These are phyloP conservation scores for Westerdykella sp. DNA, from an alignment of 2,329 filamentous ascomycete species.

Conservation along the genomic window DNA sequence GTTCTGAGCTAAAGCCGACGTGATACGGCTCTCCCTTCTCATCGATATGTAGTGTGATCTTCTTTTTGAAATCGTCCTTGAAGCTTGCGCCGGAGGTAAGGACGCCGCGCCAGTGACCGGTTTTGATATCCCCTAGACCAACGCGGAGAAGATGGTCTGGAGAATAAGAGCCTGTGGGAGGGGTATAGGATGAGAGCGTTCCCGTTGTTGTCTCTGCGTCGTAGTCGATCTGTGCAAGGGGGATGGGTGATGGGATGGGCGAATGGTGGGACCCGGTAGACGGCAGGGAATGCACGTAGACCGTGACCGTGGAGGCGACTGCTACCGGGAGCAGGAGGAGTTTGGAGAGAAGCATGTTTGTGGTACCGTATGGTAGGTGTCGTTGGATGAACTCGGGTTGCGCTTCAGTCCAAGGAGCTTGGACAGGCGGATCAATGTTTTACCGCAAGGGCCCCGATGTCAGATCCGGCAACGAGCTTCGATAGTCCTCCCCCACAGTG, in stretches of 20 bases:
- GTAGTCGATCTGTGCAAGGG: constrained; percentile 42
- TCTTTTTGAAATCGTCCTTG: constrained; percentile 38
- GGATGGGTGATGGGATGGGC: constrained; percentile 31
- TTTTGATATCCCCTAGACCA: constrained; percentile 38
- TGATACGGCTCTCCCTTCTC: constrained; percentile 41
- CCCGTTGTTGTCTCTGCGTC: constrained; percentile 33
- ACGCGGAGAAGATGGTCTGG: constrained; percentile 39
- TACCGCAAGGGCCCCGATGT: neutral
- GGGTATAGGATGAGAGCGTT: constrained; percentile 31
- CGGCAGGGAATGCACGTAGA: constrained; percentile 66
- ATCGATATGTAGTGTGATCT: constrained; percentile 40
- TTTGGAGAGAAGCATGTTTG: constrained; percentile 34
- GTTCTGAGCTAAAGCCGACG: constrained; percentile 39
- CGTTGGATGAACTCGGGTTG: too few species aligned
- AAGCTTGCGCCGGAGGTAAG: constrained; percentile 42
- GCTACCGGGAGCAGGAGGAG: constrained; percentile 35
- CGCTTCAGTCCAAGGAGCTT: neutral
- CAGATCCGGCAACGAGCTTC: too few species aligned
- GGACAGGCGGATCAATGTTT: neutral
- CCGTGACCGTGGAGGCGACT: constrained; percentile 33
- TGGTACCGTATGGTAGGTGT: neutral
- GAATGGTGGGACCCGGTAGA: constrained; percentile 71
- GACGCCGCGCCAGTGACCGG: constrained; percentile 41
- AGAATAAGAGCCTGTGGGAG: constrained; percentile 30
- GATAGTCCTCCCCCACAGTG: too few species aligned